Evolutionary conservation across 1,284 basidiomycete genomes (phyloP), one percentile per base, ranked within the genome.

Genomic region (Fomitopsis betulina): DNA sequence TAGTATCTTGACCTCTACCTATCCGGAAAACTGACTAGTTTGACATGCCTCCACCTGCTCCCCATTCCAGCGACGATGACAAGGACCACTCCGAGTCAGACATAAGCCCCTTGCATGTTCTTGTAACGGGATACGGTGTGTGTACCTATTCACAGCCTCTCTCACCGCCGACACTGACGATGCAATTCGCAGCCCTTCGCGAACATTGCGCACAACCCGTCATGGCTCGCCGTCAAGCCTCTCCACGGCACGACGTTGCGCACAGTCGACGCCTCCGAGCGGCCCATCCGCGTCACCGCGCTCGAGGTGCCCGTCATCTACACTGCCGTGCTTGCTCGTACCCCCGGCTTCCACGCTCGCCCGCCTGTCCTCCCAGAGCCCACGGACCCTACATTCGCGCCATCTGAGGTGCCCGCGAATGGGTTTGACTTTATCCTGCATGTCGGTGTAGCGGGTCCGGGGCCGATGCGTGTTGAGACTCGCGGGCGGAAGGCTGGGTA

Each of bases 281-380:
- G 68, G 32, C 63, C 67, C 51, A 77, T 86, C 54, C 80, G 81
- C 61, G 79, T 87, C 58, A 81, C 82, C 17, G 68, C 78, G 2
- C 70, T 87, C 58, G 68, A 82, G 49, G 71, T 87, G 5, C 81
- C 83, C 21, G 79, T 83, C 49, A 73, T 75, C 2, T 87, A 87
- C 65, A 76, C 79, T 23, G 74, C 74, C 13, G 79, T 87, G 2
- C 72, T 83, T 9, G 71, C 76, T 50, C 70, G 75, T 43, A 75
- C 84, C 0, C 85, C 85, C 5, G 75, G 77, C 9, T 67, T 87
- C 13, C 83, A 87, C 66, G 71, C 76, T 19, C 72, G 76, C 9
- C 85, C 86, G 2, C 85, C 85, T 1, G 63, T 75, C 21, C 69
- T 86, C 4, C 81, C 83, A 13, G 60, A 63, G 10, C 13, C 59